Base-by-base conservation (phyloP, 352 stramenopile species). In the Phytophthora meadii region DNA sequence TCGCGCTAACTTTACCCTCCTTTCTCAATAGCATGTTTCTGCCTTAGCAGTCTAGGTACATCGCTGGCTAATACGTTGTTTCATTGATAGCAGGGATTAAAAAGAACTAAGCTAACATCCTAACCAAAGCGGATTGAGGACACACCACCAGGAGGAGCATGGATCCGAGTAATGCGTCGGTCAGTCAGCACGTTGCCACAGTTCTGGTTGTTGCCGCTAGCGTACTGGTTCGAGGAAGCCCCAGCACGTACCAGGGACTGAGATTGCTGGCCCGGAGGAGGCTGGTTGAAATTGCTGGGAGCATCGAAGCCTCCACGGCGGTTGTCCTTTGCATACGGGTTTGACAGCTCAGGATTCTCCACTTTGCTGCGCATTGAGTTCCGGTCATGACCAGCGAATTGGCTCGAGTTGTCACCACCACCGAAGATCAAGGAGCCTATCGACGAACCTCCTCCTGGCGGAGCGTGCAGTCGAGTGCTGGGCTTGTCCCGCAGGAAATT, bases 131-230 rank as follows among this genome's bases (percentile, higher is more conserved):
- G 76, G 80, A 97, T 92, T 19, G 87, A 90, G 14, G 86, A 94
- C 22, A 77, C 85, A 10, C 92, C 89, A 19, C 92, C 89, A 11
- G 89, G 92, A 34, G 92, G 88, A 5, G 90, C 92, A 64, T 97
- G 88, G 61, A 97, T 93, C 50, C 89, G 78, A 25, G 89, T 97
- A 63, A 93, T 97, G 59, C 87, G 89, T 40, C 90, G 78, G 42
- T 96, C 90, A 19, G 90, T 98, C 56, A 97, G 72, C 70, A 97
- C 88, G 57, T 97, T 98, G 39, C 92, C 92, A 11, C 72, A 73
- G 68, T 98, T 98, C 68, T 97, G 88, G 70, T 93, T 97, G 41
- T 79, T 69, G 11, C 89, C 89, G 7, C 49, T 81, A 7, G 91
- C 88, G 54, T 92, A 97, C 19, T 87, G 77, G 73, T 97, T 97